Evolutionary conservation across 345 rosid genomes (phyloP).

Genomic region (Bruguiera sexangula): DNA sequence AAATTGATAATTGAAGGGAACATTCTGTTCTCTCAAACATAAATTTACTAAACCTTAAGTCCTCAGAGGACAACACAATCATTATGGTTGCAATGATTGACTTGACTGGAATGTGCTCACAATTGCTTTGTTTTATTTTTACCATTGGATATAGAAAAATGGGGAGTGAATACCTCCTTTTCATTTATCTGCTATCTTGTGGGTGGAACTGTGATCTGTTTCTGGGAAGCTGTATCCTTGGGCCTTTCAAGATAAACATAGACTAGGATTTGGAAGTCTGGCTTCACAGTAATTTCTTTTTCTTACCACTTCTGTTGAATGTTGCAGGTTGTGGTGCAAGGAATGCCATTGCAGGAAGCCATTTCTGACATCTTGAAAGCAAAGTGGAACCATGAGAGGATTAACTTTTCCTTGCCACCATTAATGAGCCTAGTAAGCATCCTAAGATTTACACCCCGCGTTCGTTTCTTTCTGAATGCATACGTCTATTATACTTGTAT

Average conservation of each 20-base stretch:
- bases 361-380: conserved; percentile 54
- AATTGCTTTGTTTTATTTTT: too few relatives aligned
- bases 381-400: conserved; percentile 88
- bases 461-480: too few relatives aligned
- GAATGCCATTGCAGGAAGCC: conserved; percentile 57
- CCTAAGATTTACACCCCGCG: background rate
- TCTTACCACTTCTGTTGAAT: background rate
- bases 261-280: background rate
- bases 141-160: background rate
- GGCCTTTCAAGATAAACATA: background rate
- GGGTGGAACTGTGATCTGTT: background rate
- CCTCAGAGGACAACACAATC: too few relatives aligned
- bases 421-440: conserved; percentile 60
- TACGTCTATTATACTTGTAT: background rate
- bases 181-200: background rate
- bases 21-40: too few relatives aligned
- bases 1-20: too few relatives aligned
- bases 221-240: background rate
- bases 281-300: background rate
- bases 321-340: conserved; percentile 51
- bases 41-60: too few relatives aligned
- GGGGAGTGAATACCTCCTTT: background rate
- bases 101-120: too few relatives aligned
- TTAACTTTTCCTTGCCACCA: conserved; percentile 87
- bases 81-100: too few relatives aligned